Conservation (phyloP, 805 yeast genomes). For the Sugiyamaella mastotermitis region DNA sequence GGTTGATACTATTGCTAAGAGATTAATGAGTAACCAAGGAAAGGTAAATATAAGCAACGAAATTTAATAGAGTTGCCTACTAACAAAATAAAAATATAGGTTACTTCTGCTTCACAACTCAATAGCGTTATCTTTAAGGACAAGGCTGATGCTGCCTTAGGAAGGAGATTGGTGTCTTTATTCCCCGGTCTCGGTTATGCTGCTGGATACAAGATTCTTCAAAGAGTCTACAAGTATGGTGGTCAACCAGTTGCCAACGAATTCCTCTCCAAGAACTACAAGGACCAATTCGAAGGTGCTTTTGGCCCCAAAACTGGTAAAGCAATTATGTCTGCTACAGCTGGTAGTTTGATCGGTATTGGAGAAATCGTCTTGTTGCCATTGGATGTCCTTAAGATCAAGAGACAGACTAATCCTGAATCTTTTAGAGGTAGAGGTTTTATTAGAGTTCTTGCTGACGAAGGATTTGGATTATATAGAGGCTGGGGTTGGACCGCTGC, state of each 20-base stretch:
- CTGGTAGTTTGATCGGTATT: conserved; percentile 95
- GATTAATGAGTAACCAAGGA: conserved; percentile 87
- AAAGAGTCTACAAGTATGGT: conserved; percentile 97
- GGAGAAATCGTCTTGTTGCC: conserved; percentile 97
- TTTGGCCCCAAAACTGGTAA: conserved; percentile 96
- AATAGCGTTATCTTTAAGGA: conserved; percentile 84
- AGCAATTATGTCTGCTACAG: conserved; percentile 94
- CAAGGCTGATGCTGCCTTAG: conserved; percentile 64
- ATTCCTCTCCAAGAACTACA: conserved; percentile 70
- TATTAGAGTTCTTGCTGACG: conserved; percentile 75
- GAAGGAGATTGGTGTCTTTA: conserved; percentile 68
- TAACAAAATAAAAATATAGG: no score
- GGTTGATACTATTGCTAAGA: conserved; percentile 96
- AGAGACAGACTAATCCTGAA: conserved; percentile 99
- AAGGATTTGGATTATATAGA: conserved; percentile 88
- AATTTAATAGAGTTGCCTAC: conserved; percentile 37
- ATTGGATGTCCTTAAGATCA: conserved; percentile 91
- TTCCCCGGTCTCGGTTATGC: conserved; percentile 99
- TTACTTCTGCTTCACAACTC: conserved; percentile 57
- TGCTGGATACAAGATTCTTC: conserved; percentile 91
- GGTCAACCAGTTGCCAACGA: conserved; percentile 99
- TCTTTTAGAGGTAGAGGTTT: conserved; percentile 98
- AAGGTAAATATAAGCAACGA: no score
- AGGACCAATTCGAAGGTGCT: conserved; percentile 57
- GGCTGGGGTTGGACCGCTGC: conserved; percentile 99